These are phyloP conservation scores for Ampelomyces quisqualis DNA, from an alignment of 2,329 filamentous ascomycete species.

Conservation along the genomic window DNA sequence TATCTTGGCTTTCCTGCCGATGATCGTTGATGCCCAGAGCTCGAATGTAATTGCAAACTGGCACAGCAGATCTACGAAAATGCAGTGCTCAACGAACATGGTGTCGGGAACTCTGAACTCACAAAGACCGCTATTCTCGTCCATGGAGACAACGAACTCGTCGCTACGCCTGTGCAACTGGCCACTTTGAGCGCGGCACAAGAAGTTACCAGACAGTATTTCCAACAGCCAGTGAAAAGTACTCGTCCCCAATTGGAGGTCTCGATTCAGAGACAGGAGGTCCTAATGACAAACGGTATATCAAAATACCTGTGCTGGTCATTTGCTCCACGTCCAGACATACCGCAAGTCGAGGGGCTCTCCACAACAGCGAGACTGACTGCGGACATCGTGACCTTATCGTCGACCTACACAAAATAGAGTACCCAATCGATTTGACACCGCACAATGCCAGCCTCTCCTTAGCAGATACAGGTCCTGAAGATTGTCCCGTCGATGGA, in stretches of 20 bases:
- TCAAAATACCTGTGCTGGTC: constrained; percentile 8
- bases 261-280: neutral
- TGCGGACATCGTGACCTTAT: constrained; percentile 3
- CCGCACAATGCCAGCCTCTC: constrained; percentile 16
- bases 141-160: constrained; percentile 21
- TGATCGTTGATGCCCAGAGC: constrained; percentile 5
- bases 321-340: constrained; percentile 7
- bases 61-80: constrained; percentile 23
- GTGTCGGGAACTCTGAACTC: constrained; percentile 1
- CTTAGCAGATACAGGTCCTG: constrained; percentile 17
- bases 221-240: no score
- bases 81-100: constrained; percentile 3
- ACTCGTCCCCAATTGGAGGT: no score
- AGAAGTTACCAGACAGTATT: no score
- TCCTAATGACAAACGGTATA: neutral
- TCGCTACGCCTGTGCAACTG: no score
- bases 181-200: no score
- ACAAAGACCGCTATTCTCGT: constrained; percentile 19
- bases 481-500: constrained; percentile 18
- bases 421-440: constrained; percentile 28
- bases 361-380: neutral
- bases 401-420: constrained; percentile 34
- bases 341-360: no score
- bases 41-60: constrained; percentile 33
- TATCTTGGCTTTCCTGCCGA: constrained; percentile 16